A percentile compares a stretch with the other conserved stretches of the same genome.
Evolutionary conservation across 202 grass and related monocot species (phyloP).

Genomic region (Panicum virgatum): DNA sequence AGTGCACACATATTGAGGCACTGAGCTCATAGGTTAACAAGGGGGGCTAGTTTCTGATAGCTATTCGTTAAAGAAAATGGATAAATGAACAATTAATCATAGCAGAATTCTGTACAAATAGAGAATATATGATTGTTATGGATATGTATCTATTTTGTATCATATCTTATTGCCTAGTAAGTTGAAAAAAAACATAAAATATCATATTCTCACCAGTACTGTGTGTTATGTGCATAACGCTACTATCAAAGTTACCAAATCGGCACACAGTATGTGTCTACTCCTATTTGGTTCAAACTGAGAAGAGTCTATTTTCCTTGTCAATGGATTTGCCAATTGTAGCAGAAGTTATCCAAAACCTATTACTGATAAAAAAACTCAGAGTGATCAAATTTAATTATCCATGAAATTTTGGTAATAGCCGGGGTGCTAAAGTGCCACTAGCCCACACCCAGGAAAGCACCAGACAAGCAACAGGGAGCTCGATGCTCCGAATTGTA

Average conservation of each 20-base stretch:
- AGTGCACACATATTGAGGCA: neutral
- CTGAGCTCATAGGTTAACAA: neutral
- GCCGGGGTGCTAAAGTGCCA: neutral
- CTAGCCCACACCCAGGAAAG: neutral
- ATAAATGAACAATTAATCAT: neutral
- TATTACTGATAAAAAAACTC: neutral
- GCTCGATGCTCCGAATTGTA: neutral
- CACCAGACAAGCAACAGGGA: slow-evolving; percentile 4
- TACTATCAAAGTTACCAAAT: slow-evolving; percentile 11
- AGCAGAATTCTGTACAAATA: neutral
- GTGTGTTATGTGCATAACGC: neutral
- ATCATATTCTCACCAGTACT: neutral
- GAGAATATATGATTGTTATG: neutral
- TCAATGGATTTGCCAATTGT: neutral
- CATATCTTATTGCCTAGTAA: neutral
- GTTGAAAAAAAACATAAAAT: neutral
- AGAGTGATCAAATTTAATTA: neutral
- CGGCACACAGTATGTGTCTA: neutral
- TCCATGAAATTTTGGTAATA: slow-evolving; percentile 1
- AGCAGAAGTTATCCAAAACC: slow-evolving; percentile 1
- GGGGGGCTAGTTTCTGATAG: neutral
- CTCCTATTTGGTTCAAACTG: slow-evolving; percentile 2
- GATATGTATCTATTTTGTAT: neutral
- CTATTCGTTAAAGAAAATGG: neutral
- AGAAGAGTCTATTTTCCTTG: neutral